Percentiles rank a stretch among this genome's conserved stretches.
phyloP scores from a whole-genome alignment of 1,284 basidiomycete species.

The Sparassis latifolia region DNA sequence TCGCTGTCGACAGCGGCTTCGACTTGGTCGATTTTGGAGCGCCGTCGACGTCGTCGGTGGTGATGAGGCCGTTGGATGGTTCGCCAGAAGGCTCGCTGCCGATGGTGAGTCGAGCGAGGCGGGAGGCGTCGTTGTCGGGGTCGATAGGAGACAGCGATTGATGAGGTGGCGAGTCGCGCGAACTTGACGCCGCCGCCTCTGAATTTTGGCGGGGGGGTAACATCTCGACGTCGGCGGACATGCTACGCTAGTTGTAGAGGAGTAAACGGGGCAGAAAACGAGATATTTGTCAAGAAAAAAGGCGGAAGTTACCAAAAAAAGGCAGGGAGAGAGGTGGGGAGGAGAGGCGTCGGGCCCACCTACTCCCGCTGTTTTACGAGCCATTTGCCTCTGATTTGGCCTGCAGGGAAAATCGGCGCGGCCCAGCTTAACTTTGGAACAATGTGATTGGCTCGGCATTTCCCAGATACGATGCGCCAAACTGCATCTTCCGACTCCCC shows the following conservation, averaged over 20 bases:
- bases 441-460: conserved; percentile 27
- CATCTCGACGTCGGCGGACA: conserved; percentile 19
- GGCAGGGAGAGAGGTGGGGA: conserved; percentile 16
- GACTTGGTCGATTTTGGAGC: conserved; percentile 17
- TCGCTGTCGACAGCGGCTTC: conserved; percentile 20
- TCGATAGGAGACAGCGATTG: conserved; percentile 22
- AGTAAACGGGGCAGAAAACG: conserved; percentile 8
- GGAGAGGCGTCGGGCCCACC: conserved; percentile 11
- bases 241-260: conserved; percentile 6
- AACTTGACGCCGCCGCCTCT: conserved; percentile 11
- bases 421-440: conserved; percentile 11
- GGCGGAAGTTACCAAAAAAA: conserved; percentile 23
- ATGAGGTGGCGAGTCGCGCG: conserved; percentile 21
- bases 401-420: conserved; percentile 20
- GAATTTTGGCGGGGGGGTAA: conserved; percentile 5
- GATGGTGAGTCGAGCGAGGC: conserved; percentile 7
- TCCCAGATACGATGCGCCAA: conserved; percentile 25
- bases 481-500: too few species aligned
- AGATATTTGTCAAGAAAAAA: conserved; percentile 10
- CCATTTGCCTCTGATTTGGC: conserved; percentile 19
- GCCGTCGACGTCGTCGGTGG: conserved; percentile 4
- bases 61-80: conserved; percentile 6
- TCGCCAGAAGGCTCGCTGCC: conserved; percentile 5
- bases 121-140: conserved; percentile 12
- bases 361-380: conserved; percentile 16